Evolutionary conservation across 768 basidiomycete species (phyloP).

Genomic region (Paxillus rubicundulus): DNA sequence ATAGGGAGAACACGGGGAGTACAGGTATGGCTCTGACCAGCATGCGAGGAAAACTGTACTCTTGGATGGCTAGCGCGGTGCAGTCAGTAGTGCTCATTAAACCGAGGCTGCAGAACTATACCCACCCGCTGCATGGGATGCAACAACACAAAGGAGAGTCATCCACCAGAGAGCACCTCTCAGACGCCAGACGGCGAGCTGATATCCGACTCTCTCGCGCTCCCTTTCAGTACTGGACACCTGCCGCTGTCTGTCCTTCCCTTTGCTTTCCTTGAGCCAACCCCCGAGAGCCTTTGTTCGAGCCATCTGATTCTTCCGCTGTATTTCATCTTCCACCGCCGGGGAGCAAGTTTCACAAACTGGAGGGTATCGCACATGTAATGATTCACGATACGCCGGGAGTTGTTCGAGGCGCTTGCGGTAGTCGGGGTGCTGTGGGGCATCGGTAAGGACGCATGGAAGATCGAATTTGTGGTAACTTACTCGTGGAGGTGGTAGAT

Average conservation of each 20-base stretch:
- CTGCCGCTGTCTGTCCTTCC: slow-evolving; percentile 56
- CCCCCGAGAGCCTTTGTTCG: slow-evolving; percentile 71
- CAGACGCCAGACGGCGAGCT: slow-evolving; percentile 64
- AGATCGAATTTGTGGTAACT: slow-evolving; percentile 23
- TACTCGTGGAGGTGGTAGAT: slow-evolving; percentile 78
- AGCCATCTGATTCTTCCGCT: slow-evolving; percentile 78
- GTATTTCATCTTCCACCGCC: slow-evolving; percentile 78
- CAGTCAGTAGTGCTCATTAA: slow-evolving; percentile 1
- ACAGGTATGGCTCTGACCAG: slow-evolving; percentile 31
- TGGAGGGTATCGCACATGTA: slow-evolving; percentile 83
- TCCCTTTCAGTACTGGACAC: slow-evolving; percentile 40
- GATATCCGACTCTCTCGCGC: slow-evolving; percentile 43
- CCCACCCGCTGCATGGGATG: slow-evolving; percentile 49
- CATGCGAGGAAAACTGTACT: slow-evolving; percentile 16
- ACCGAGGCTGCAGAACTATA: not conserved
- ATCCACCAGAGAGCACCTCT: slow-evolving; percentile 66
- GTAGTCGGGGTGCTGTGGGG: slow-evolving; percentile 71
- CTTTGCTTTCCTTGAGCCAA: slow-evolving; percentile 64
- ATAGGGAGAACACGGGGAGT: slow-evolving; percentile 48
- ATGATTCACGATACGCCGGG: slow-evolving; percentile 68
- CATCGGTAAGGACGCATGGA: not conserved
- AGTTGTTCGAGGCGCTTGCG: slow-evolving; percentile 57
- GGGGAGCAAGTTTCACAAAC: slow-evolving; percentile 77
- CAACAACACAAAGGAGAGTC: slow-evolving; percentile 43
- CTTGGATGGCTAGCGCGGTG: slow-evolving; percentile 18